A percentile compares a stretch with the other conserved stretches of the same genome.
Evolutionary conservation across 2,329 filamentous ascomycete species (phyloP).

Genomic region (Coleophoma cylindrospora): DNA sequence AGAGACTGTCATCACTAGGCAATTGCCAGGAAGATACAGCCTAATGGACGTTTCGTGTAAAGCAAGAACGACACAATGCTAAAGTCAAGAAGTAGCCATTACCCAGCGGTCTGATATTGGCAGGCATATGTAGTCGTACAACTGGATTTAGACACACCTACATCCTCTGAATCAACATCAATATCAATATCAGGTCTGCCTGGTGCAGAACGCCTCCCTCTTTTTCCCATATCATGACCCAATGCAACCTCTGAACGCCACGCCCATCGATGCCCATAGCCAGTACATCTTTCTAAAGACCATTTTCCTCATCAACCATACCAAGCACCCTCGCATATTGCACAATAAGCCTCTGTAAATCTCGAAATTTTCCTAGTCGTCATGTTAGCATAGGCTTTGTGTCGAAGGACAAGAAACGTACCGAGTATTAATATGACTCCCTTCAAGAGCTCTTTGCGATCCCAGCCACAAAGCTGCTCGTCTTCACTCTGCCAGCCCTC

Average conservation of each 20-base stretch:
- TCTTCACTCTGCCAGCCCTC: conserved; percentile 62
- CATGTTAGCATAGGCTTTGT: conserved; percentile 8
- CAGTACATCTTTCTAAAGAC: conserved; percentile 4
- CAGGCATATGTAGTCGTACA: not conserved
- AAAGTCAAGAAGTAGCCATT: not conserved
- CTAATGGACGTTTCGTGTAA: no score
- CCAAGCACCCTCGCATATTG: conserved; percentile 86
- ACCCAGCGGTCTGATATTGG: not conserved
- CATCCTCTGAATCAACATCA: not conserved
- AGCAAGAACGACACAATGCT: no score
- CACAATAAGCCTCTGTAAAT: conserved; percentile 89
- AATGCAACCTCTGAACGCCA: conserved; percentile 18
- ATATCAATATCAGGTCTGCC: not conserved
- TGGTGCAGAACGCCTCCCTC: not conserved
- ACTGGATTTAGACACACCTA: not conserved
- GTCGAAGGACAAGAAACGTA: conserved; percentile 39
- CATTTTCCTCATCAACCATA: conserved; percentile 33
- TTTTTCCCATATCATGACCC: conserved; percentile 2
- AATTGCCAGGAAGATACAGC: no score
- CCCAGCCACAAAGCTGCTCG: conserved; percentile 84
- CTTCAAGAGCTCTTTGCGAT: conserved; percentile 79
- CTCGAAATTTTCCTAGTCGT: conserved; percentile 79
- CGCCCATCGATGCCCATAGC: conserved; percentile 1
- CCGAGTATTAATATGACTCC: conserved; percentile 90
- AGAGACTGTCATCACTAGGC: no score